Evolutionary conservation across 257 asterid species (phyloP).

Genomic region (Rubia yunnanensis): DNA sequence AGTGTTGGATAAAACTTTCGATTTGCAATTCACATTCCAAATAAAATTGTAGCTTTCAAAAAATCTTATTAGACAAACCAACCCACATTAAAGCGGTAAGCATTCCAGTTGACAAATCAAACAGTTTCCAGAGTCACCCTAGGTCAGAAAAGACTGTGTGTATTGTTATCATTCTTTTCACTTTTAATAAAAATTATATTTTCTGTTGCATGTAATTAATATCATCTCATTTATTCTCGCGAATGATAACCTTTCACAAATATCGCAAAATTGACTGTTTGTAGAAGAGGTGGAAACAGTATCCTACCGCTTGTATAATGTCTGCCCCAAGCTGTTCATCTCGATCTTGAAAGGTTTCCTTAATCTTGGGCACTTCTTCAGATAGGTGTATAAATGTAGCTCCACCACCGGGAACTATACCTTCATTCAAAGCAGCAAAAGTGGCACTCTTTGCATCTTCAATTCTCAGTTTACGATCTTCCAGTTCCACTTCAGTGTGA

Average conservation of each 20-base stretch:
- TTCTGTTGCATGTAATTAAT: not conserved
- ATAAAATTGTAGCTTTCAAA: not conserved
- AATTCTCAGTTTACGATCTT: conserved; percentile 77
- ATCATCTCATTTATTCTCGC: not conserved
- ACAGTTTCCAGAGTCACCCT: not conserved
- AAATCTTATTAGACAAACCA: not conserved
- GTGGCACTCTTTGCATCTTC: conserved; percentile 96
- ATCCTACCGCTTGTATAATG: conserved; percentile 62
- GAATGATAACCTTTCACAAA: not conserved
- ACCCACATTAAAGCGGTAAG: not conserved
- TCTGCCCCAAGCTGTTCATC: conserved; percentile 93
- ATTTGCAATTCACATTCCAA: not conserved
- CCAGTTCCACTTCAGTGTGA: conserved; percentile 87
- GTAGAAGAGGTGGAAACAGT: not conserved
- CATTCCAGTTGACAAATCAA: not conserved
- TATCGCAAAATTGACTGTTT: not conserved
- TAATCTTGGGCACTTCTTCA: conserved; percentile 54
- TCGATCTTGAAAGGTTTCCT: conserved; percentile 43
- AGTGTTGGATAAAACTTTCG: not conserved
- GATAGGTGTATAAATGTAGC: conserved; percentile 80
- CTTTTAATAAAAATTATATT: not conserved
- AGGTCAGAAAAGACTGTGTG: too few species aligned
- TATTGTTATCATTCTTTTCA: not conserved
- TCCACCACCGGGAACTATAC: conserved; percentile 98
- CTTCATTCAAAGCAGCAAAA: conserved; percentile 92